Conservation (phyloP, 2,329 filamentous ascomycete genomes). For the Fusarium tjaetaba region DNA sequence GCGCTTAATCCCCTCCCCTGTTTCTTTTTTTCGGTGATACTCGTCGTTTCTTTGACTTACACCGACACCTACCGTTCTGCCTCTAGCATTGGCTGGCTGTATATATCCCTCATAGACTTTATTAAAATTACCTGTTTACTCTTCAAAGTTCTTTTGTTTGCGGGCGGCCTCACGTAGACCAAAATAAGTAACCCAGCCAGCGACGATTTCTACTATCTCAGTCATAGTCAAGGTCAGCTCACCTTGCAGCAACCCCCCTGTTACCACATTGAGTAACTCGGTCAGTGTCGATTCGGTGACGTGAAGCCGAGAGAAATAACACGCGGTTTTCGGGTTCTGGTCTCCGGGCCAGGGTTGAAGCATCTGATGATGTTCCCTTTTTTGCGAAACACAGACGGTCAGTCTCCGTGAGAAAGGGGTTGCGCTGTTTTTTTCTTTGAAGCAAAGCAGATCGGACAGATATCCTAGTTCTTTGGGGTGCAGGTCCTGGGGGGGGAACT, state of each 20-base stretch:
- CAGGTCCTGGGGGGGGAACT: neutral
- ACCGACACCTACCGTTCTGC: slow-evolving; percentile 23
- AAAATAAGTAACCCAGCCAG: neutral
- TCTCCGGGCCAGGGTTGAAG: slow-evolving; percentile 19
- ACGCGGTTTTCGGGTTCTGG: slow-evolving; percentile 30
- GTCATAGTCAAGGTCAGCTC: slow-evolving; percentile 22
- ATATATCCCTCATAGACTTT: slow-evolving; percentile 29
- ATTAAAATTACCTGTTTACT: neutral
- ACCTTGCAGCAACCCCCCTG: slow-evolving; percentile 10
- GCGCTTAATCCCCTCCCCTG: neutral
- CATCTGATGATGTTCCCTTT: slow-evolving; percentile 19
- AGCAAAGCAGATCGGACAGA: slow-evolving; percentile 3
- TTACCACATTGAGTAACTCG: slow-evolving; percentile 17
- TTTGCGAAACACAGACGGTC: neutral
- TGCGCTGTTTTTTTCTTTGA: neutral
- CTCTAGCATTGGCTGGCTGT: slow-evolving; percentile 21
- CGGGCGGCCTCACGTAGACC: slow-evolving; percentile 24
- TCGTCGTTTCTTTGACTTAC: slow-evolving; percentile 5
- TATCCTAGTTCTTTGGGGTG: slow-evolving; percentile 22
- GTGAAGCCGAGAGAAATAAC: slow-evolving; percentile 24
- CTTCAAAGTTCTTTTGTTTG: neutral
- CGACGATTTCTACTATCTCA: neutral
- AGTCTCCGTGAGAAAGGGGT: neutral
- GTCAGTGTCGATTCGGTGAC: slow-evolving; percentile 24
- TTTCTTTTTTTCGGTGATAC: slow-evolving; percentile 28